phyloP scores from a whole-genome alignment of 306 rosid species.

The Cucurbita moschata region DNA sequence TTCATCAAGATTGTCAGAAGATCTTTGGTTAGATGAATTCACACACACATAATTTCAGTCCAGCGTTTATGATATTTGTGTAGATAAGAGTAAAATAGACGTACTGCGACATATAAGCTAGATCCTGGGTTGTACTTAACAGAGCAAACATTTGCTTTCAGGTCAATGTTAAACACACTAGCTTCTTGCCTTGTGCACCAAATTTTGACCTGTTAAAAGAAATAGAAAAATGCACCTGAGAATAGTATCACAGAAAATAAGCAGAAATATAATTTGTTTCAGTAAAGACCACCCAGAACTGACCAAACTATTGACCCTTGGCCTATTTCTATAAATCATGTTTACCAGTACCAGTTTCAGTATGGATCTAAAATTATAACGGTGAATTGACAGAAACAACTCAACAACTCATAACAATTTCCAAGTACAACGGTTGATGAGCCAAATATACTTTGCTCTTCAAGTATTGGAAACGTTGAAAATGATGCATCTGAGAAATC shows the following conservation, averaged over 20 bases:
- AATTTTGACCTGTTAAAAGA: slow-evolving; percentile 53
- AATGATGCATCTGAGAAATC: background rate
- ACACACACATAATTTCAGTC: background rate
- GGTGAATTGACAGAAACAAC: background rate
- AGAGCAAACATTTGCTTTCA: slow-evolving; percentile 93
- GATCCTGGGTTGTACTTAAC: slow-evolving; percentile 93
- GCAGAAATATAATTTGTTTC: background rate
- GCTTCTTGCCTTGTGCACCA: slow-evolving; percentile 37
- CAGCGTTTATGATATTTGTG: background rate
- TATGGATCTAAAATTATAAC: background rate
- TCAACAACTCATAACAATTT: background rate
- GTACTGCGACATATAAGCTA: slow-evolving; percentile 47
- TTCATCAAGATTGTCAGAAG: background rate
- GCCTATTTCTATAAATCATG: background rate
- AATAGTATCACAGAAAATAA: background rate
- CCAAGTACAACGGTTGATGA: background rate
- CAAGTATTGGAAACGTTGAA: background rate
- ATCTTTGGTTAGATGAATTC: background rate
- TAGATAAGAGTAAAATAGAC: background rate
- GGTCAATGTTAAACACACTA: slow-evolving; percentile 62
- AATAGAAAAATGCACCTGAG: background rate
- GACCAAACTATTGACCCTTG: background rate
- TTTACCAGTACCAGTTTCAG: background rate
- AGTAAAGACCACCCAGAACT: background rate
- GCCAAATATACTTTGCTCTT: background rate